Evolutionary conservation across 2,329 filamentous ascomycete species (phyloP).

Genomic region (Colletotrichum shisoi): DNA sequence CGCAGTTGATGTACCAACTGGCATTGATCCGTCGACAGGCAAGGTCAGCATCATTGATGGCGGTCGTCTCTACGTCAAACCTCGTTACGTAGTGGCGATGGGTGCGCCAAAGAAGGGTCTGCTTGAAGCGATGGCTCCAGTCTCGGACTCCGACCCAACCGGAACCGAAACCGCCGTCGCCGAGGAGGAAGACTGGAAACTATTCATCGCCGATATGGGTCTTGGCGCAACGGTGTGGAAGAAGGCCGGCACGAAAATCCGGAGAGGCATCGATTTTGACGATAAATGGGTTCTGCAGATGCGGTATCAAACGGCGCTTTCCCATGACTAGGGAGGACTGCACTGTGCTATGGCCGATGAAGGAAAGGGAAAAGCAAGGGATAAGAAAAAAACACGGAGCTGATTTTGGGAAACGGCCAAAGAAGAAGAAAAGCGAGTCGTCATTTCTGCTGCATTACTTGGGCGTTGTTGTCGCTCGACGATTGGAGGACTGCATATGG

Average conservation of each 20-base stretch:
- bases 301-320: slow-evolving; percentile 51
- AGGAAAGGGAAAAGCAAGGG: not conserved
- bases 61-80: slow-evolving; percentile 78
- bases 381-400: slow-evolving; percentile 7
- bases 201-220: slow-evolving; percentile 88
- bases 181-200: slow-evolving; percentile 72
- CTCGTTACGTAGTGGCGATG: slow-evolving; percentile 83
- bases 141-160: slow-evolving; percentile 52
- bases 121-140: slow-evolving; percentile 75
- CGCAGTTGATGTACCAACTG: slow-evolving; percentile 89
- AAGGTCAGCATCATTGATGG: slow-evolving; percentile 74
- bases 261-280: slow-evolving; percentile 88
- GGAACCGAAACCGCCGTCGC: slow-evolving; percentile 43
- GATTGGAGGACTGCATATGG: slow-evolving; percentile 18
- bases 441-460: slow-evolving; percentile 26
- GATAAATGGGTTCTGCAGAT: slow-evolving; percentile 84
- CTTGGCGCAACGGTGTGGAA: slow-evolving; percentile 84
- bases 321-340: slow-evolving; percentile 15
- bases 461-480: slow-evolving; percentile 17
- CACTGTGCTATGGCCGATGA: not conserved
- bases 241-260: slow-evolving; percentile 80
- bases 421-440: slow-evolving; percentile 25
- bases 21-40: slow-evolving; percentile 81
- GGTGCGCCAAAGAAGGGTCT: slow-evolving; percentile 88
- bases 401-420: slow-evolving; percentile 12